Base-by-base conservation (phyloP, 176 grass and related monocot species). In the Chrysopogon serrulatus region DNA sequence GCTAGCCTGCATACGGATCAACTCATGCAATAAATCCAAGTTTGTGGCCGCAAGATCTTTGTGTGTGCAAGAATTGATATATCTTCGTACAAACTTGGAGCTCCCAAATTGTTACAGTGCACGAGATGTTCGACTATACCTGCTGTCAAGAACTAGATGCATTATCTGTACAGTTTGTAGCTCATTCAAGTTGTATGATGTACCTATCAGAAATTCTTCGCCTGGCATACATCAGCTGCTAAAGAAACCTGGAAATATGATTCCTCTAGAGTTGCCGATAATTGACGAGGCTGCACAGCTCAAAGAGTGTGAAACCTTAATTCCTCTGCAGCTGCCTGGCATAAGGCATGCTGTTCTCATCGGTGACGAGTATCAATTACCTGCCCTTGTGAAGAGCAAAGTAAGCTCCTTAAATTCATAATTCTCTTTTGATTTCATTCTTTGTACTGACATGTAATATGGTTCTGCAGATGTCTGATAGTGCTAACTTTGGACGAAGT, bases 201-300 rank as follows among this genome's bases (percentile, higher is more conserved):
- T 77, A 10, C 33, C 49, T 56, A 59, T 10, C 51, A 89, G 24
- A 17, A 23, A 67, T 67, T 36, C 65, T 67, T 67, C 32, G 3
- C 43, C 65, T 23, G 33, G 33, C 37, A 11, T 37, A 67, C 33
- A 23, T 23, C 6, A 18, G 31, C 63, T 66, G 31, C 31, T 34
- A 19, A 66, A 37, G 19, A 68, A 68, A 37, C 33, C 33, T 39
- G 19, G 0, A 10, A 37, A 37, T 6, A 37, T 39, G 34, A 68
- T 23, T 39, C 67, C 36, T 69, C 23, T 87, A 12, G 74, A 91
- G 33, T 9, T 91, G 77, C 49, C 91, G 11, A 54, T 94, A 17
- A 68, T 91, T 23, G 89, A 94, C 48, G 92, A 94, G 66, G 89
- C 92, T 78, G 92, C 85, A 19, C 92, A 94, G 62, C 66, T 94